Evolutionary conservation across 129 eudicot genomes (phyloP).

Genomic region (Chrysanthemum makinoi): DNA sequence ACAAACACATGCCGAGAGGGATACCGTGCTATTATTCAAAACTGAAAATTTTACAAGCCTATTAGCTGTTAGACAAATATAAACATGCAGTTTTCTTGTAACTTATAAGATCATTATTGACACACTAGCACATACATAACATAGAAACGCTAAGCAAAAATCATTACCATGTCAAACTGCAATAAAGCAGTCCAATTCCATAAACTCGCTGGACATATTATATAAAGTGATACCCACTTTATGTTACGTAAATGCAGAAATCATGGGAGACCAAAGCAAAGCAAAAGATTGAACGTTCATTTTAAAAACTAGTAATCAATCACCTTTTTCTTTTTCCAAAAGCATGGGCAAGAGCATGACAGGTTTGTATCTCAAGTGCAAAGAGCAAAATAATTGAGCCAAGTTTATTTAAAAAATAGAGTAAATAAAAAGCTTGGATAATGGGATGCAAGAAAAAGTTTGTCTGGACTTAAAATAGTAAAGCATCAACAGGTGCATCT

Average conservation of each 20-base stretch:
- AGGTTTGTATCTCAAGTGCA: slow-evolving; percentile 10
- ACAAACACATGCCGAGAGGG: too few species aligned
- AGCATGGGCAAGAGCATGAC: slow-evolving; percentile 7
- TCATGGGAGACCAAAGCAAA: not conserved
- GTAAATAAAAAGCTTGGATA: not conserved
- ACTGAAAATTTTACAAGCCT: too few species aligned
- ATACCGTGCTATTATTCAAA: too few species aligned
- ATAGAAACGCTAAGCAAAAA: too few species aligned
- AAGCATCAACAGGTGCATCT: not conserved
- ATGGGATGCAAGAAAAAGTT: not conserved
- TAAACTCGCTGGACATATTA: too few species aligned
- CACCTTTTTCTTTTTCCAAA: slow-evolving; percentile 17
- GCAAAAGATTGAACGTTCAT: slow-evolving; percentile 15
- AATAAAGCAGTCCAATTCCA: too few species aligned
- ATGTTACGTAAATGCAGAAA: slow-evolving; percentile 1
- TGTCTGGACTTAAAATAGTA: not conserved
- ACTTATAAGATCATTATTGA: too few species aligned
- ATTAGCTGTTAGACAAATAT: too few species aligned
- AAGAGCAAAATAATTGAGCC: slow-evolving; percentile 16
- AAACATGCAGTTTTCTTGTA: too few species aligned
- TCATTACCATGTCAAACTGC: too few species aligned
- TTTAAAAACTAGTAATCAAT: not conserved
- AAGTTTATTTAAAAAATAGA: slow-evolving; percentile 11
- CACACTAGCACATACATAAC: too few species aligned
- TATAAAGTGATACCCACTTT: too few species aligned